Base-by-base conservation (phyloP, 768 basidiomycete genomes). In the Chalciporus sphaerocephalus region DNA sequence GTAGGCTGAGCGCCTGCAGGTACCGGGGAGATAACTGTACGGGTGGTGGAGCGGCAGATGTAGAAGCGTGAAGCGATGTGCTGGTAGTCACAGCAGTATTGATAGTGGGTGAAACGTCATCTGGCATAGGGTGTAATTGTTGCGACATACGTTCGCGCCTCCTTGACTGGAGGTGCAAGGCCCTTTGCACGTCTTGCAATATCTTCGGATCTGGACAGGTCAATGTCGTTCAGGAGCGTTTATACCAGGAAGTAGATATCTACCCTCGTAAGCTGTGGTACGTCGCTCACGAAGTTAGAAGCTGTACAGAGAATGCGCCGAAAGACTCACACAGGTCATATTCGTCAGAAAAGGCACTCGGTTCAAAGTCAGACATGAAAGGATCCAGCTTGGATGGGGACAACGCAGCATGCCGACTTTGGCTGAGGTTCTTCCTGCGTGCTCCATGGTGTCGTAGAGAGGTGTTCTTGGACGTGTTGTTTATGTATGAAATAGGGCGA, bases 111-210 rank as follows among this genome's bases (percentile, higher is more conserved):
- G 56, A 52, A n/a, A 40, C 30, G 30, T 62, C 64, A 30, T 53
- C 49, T 23, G 58, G 39, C 24, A 35, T 35, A 21, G 53, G 38
- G 43, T 53, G 52, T 11, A 45, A 28, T 27, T 54, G 59, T 54
- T 65, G 55, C 8, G 59, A 64, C 34, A 54, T 59, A 33, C 86
- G 80, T 40, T 85, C 85, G 55, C 88, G 87, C 21, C 86, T 78
- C 38, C 83, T 75, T 21, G 85, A 83, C 62, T 89, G 88, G 41
- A 87, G 66, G 46, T 78, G 80, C 23, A 91, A 59, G 5, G 85
- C 87, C 42, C 80, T 79, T 53, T 89, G 85, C 6, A 91, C 85
- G 51, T 90, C 88, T 60, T 85, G 86, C 42, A 90, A 61, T 50
- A 91, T 83, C 53, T 74, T 75, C n/a, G 87, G 85, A 68, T 91